These are phyloP conservation scores for Puccinia triticina DNA, from an alignment of 1,284 basidiomycete genomes.

Conservation along the genomic window DNA sequence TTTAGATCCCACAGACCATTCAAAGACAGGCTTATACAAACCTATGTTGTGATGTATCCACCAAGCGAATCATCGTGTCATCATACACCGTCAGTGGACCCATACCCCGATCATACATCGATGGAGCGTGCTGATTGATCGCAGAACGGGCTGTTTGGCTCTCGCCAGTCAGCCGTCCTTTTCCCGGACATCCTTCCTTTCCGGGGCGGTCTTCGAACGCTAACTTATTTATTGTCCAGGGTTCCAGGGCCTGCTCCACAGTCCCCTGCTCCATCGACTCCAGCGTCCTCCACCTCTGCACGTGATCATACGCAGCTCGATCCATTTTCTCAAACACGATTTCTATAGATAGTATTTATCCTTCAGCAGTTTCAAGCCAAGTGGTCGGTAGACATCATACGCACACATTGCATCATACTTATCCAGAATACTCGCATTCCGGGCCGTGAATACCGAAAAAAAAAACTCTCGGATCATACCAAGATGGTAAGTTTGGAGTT, in stretches of 20 bases:
- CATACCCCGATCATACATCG: background rate
- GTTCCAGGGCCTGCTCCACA: background rate
- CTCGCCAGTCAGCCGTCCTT: background rate
- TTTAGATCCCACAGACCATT: constrained; percentile 1
- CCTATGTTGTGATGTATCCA: background rate
- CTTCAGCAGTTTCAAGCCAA: background rate
- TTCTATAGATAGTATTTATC: background rate
- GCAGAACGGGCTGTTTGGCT: background rate
- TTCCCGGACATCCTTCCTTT: background rate
- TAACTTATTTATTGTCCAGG: background rate
- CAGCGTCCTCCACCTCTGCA: background rate
- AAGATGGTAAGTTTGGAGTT: constrained; percentile 11
- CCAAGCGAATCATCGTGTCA: background rate
- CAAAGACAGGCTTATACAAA: background rate
- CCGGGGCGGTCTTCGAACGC: background rate
- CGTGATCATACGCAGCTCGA: background rate
- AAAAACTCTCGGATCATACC: background rate
- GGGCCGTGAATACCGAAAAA: background rate
- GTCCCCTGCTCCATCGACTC: background rate
- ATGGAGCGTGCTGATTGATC: constrained; percentile 15
- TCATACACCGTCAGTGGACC: background rate
- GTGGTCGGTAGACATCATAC: background rate
- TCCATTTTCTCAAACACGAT: background rate
- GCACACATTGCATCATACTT: background rate
- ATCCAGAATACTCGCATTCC: background rate